phyloP scores from a whole-genome alignment of 768 basidiomycete genomes.

The Hygrocybe punicea region DNA sequence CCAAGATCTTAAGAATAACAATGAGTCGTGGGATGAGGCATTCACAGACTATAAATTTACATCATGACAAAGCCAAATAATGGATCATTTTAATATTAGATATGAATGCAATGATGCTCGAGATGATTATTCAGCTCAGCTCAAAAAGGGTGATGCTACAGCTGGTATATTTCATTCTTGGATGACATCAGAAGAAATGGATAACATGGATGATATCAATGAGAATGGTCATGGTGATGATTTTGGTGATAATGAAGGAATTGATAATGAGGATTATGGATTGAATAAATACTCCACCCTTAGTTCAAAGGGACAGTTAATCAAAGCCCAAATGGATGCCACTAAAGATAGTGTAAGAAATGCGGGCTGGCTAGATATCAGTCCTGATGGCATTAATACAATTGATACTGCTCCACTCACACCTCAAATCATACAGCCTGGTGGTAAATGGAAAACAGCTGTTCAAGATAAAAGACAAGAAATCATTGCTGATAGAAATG shows the following conservation, averaged over 20 bases:
- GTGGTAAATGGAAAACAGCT: background rate
- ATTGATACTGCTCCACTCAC: background rate
- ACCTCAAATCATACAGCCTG: background rate
- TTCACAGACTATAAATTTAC: slow-evolving; percentile 20
- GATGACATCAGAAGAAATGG: background rate
- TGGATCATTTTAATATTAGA: slow-evolving; percentile 30
- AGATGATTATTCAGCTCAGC: slow-evolving; percentile 29
- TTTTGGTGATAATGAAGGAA: no score
- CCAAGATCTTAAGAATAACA: slow-evolving; percentile 16
- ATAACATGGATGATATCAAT: background rate
- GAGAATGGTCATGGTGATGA: no score
- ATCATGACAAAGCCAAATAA: slow-evolving; percentile 12
- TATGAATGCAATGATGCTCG: slow-evolving; percentile 37
- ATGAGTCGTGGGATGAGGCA: slow-evolving; percentile 24
- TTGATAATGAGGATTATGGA: background rate
- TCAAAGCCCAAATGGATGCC: background rate
- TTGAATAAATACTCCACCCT: background rate
- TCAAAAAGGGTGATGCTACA: background rate
- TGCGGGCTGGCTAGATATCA: background rate
- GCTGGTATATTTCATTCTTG: background rate
- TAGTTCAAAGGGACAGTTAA: background rate
- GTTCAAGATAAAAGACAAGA: background rate
- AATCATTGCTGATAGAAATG: background rate
- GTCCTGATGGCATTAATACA: background rate
- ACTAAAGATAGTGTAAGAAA: background rate